Base-by-base conservation (phyloP, 2,329 filamentous ascomycete species). In the Thielaviopsis punctulata region DNA sequence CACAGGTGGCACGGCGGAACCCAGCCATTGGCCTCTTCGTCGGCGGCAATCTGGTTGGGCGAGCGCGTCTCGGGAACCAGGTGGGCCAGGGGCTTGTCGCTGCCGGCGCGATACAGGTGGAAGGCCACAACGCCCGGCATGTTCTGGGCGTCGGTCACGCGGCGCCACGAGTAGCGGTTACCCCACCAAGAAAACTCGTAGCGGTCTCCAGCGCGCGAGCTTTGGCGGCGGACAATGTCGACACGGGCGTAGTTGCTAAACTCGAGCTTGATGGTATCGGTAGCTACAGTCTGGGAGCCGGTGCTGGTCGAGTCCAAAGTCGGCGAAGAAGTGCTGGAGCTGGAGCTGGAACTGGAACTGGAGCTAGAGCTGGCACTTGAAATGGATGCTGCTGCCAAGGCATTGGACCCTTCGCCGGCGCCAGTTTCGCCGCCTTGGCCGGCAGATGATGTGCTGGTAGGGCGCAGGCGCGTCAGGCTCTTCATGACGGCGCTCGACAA, bases 121-220 rank as follows among this genome's bases (percentile, higher is more conserved):
- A 86, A 95, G 4, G 84, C 86, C 18, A 86, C 73, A 49, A 80
- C 75, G 52, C 74, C 68, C 53, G 60, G 72, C 44, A 81, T 76
- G 57, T 86, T 79, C 65, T 79, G 80, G 63, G 83, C 80, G 61
- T 83, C 79, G 45, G 75, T 69, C 48, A 82, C 75, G 36, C 87
- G 79, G 64, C 80, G 85, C 92, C 92, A 96, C 50, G 77, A 71
- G 66, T 96, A 96, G 52, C 72, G 75, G 59, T 82, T 76, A 23
- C 86, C 87, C 92, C 92, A 96, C 73, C 94, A 95, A 62, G 90
- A 84, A 61, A 94, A 95, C 52, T 88, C 85, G 64, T 95, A 96
- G 56, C 79, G 77, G 67, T 88, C 90, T 57, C 73, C 73, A 45
- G 73, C 70, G 58, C 78, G 80, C 49, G 75, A 69, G 23, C 39